Base-by-base conservation (phyloP, 2,329 filamentous ascomycete genomes). In the Lizonia empirigonia region DNA sequence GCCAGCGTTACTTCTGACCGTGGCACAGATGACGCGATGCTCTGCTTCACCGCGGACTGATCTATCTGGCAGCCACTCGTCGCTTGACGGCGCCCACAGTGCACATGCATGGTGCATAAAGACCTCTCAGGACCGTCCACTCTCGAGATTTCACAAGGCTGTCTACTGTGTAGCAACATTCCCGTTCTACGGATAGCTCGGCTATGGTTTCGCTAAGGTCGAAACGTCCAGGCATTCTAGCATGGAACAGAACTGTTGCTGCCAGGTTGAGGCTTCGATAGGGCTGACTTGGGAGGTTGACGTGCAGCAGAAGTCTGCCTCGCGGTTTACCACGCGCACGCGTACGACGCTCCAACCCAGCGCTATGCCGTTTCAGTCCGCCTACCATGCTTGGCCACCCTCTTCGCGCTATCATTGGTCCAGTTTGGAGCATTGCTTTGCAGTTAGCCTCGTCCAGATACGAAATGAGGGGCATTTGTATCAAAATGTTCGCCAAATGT, bases 221-320 rank as follows among this genome's bases (percentile, higher is more conserved):
- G n/a, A n/a, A n/a, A n/a, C n/a, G n/a, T n/a, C n/a, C n/a, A n/a
- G n/a, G n/a, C n/a, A n/a, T n/a, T n/a, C n/a, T n/a, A n/a, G n/a
- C n/a, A n/a, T n/a, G n/a, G n/a, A n/a, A n/a, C n/a, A n/a, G n/a
- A n/a, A n/a, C n/a, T n/a, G n/a, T n/a, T n/a, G n/a, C n/a, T n/a
- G n/a, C n/a, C n/a, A n/a, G n/a, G n/a, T n/a, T n/a, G n/a, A n/a
- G n/a, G n/a, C n/a, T n/a, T n/a, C n/a, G n/a, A n/a, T 12, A 22
- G 15, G 10, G 5, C 7, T 12, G 16, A 23, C 1, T 22, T 23
- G 5, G 15, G 12, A 9, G n/a, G 30, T 40, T 40, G 30, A 29
- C 18, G 13, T 22, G 20, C 24, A 41, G 7, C 23, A 22, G 37
- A 26, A 52, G 36, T 52, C 49, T 52, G 49, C 49, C 49, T 52